Percentiles rank a stretch among this genome's conserved stretches.
Conservation (phyloP, 2,329 filamentous ascomycete genomes). For the Monilinia polystroma region DNA sequence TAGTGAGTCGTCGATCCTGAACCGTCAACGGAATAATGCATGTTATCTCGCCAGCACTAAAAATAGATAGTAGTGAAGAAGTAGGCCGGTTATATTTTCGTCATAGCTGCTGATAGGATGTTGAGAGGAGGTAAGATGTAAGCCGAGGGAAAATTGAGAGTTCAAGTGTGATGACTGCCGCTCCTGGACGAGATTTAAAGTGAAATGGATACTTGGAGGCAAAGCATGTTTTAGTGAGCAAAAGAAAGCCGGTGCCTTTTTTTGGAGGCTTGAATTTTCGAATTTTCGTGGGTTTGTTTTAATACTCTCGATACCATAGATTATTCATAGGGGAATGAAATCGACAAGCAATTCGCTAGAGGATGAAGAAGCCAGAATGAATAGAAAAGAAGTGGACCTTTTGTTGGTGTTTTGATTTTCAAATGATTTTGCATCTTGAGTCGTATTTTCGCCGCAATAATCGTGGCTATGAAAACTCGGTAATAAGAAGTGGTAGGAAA, state of each 20-base stretch:
- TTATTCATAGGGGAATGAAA: background rate
- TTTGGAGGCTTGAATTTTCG: background rate
- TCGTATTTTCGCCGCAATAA: background rate
- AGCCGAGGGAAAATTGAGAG: background rate
- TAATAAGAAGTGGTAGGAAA: background rate
- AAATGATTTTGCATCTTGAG: background rate
- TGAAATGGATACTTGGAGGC: too few relatives aligned
- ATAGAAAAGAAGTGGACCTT: background rate
- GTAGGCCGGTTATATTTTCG: background rate
- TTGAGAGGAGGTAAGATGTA: background rate
- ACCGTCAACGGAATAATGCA: background rate
- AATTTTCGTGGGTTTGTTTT: background rate
- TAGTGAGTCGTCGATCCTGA: background rate
- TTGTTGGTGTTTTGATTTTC: background rate
- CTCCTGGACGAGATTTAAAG: background rate
- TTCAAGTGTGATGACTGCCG: background rate
- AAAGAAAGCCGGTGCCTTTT: background rate
- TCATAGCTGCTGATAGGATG: background rate
- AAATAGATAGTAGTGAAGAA: background rate
- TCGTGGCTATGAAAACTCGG: background rate
- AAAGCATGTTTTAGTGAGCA: background rate
- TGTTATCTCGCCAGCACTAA: background rate
- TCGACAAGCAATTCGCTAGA: background rate
- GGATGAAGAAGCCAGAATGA: background rate
- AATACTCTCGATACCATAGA: background rate